Evolutionary conservation across 164 flowering plant species (phyloP), one percentile per base, ranked within the genome.

Genomic region (Aristolochia fimbriata): DNA sequence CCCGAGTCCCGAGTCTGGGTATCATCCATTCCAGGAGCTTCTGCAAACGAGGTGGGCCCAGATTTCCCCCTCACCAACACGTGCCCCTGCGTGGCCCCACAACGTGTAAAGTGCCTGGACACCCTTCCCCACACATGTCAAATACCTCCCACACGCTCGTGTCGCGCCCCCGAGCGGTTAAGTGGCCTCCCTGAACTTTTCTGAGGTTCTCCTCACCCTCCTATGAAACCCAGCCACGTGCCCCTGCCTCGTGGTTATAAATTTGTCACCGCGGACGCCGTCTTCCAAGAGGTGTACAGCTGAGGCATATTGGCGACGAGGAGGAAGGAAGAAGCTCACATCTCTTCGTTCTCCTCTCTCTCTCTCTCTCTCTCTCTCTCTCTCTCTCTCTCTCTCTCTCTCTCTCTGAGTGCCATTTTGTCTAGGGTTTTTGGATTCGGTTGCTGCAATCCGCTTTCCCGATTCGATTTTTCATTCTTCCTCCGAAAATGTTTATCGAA

Each of bases 401-500:
- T 21, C 27, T 55, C 41, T 19, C 11, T 20, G 55, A 27, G 43
- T 10, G 4, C 25, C 48, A 4, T 22, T 46, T 49, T 49, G n/a
- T 27, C 30, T 27, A 17, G 52, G 52, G 19, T 17, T 49, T 15
- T 49, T 17, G 22, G n/a, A 5, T 27, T 27, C 30, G 30, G 30
- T 5, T 27, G 30, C 31, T 24, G 2, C 8, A 47, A 2, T 46
- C 6, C 47, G 0, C 19, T 17, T 24, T 23, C 21, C 50, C 14
- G 8, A 10, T 37, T 56, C 21, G 30, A 33, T 15, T 20, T 16
- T 62, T 58, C 16, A 20, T 6, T 37, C 6, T 7, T 23, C 10
- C 16, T 1, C 15, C 13, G 48, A 84, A 80, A 59, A 92, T 93
- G 99, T 94, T 94, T 47, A 80, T 94, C 49, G 99, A 94, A 48